These are phyloP conservation scores for Macrophomina pseudophaseolina DNA, from an alignment of 2,329 filamentous ascomycete species.

Conservation along the genomic window DNA sequence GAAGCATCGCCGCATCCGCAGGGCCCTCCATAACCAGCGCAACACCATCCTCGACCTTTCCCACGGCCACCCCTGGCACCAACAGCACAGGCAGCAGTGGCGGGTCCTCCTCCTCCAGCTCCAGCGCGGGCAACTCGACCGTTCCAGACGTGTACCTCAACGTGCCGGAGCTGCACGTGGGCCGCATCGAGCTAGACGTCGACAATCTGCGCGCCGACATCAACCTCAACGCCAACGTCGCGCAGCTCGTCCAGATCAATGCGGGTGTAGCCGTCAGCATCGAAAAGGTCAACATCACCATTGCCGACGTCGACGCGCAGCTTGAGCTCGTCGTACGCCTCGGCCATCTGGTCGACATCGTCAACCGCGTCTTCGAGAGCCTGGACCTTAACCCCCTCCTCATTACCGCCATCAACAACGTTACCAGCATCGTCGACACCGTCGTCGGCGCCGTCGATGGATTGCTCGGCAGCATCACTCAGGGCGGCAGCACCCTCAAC, in stretches of 20 bases:
- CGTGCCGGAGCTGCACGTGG: constrained; percentile 63
- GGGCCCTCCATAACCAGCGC: background rate
- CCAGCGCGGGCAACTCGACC: constrained; percentile 38
- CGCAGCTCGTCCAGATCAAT: constrained; percentile 60
- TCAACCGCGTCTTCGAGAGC: constrained; percentile 64
- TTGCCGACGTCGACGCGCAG: constrained; percentile 63
- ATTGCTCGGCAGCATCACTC: constrained; percentile 63
- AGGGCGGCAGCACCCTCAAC: constrained; percentile 59
- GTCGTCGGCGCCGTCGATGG: constrained; percentile 62
- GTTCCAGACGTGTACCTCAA: constrained; percentile 64
- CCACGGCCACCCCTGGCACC: constrained; percentile 20
- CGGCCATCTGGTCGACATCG: constrained; percentile 65
- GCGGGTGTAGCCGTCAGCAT: constrained; percentile 55
- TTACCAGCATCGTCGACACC: constrained; percentile 57
- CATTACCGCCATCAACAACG: constrained; percentile 61
- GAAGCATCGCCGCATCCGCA: background rate
- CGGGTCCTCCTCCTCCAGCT: constrained; percentile 28
- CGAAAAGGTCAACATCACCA: constrained; percentile 64
- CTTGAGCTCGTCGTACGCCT: constrained; percentile 65
- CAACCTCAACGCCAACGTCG: constrained; percentile 65
- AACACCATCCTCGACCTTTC: constrained; percentile 13
- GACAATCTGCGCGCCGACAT: constrained; percentile 64
- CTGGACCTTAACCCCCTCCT: constrained; percentile 67
- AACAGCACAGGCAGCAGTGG: constrained; percentile 20
- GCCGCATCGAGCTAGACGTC: constrained; percentile 64